phyloP scores from a whole-genome alignment of 1,284 basidiomycete genomes.

The Cryptococcus sp. region DNA sequence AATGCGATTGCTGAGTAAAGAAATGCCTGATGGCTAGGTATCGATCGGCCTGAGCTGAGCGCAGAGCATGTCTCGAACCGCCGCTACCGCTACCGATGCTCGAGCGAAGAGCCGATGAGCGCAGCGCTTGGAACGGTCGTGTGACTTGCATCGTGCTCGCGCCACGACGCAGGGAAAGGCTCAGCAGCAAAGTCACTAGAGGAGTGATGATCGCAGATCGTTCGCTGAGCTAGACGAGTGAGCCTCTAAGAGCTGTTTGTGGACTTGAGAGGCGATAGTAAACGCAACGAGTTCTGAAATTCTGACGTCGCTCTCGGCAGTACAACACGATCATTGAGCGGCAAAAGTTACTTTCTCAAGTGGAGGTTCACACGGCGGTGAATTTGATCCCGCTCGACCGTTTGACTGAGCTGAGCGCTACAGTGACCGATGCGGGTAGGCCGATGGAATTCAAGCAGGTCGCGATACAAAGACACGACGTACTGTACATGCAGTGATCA shows the following conservation, averaged over 20 bases:
- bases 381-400: too few species aligned
- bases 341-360: not conserved
- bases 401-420: too few species aligned
- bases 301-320: constrained; percentile 1
- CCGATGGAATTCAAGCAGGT: too few species aligned
- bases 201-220: not conserved
- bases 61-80: not conserved
- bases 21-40: constrained; percentile 60
- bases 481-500: too few species aligned
- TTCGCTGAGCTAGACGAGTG: not conserved
- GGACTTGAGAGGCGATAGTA: not conserved
- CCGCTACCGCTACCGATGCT: not conserved
- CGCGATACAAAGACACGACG: too few species aligned
- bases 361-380: not conserved
- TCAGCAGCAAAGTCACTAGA: not conserved
- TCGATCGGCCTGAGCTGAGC: constrained; percentile 55
- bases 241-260: not conserved
- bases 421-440: too few species aligned
- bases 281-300: not conserved
- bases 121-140: constrained; percentile 5
- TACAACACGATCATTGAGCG: too few species aligned
- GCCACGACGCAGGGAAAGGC: not conserved
- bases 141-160: constrained; percentile 2
- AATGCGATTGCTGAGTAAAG: constrained; percentile 55
- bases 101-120: constrained; percentile 6